Evolutionary conservation across 2,329 filamentous ascomycete genomes (phyloP).

Genomic region (Knufia fluminis): DNA sequence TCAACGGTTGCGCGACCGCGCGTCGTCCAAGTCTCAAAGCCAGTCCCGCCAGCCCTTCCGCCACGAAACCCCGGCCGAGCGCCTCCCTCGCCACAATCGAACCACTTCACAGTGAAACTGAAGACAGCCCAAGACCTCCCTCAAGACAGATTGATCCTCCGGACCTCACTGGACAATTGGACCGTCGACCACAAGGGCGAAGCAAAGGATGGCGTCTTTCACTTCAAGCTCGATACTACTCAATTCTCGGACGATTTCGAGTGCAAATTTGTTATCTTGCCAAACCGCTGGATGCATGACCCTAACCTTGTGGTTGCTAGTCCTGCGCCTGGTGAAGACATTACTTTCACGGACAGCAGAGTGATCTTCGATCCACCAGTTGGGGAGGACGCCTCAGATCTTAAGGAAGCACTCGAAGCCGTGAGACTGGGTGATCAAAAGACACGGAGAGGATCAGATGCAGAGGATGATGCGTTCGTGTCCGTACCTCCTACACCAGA

Average conservation of each 20-base stretch:
- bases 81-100: constrained; percentile 26
- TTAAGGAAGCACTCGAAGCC: background rate
- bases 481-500: constrained; percentile 18
- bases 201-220: constrained; percentile 2
- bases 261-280: constrained; percentile 9
- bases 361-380: background rate
- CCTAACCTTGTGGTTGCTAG: constrained; percentile 2
- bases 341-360: constrained; percentile 6
- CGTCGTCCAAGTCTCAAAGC: constrained; percentile 76
- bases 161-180: constrained; percentile 9
- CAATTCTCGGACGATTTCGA: constrained; percentile 7
- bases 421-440: background rate
- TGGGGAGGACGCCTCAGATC: background rate
- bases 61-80: constrained; percentile 54
- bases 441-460: constrained; percentile 8
- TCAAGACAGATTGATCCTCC: background rate
- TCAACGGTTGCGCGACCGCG: constrained; percentile 54
- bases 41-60: constrained; percentile 67
- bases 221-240: constrained; percentile 9
- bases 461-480: constrained; percentile 16
- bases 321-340: constrained; percentile 6
- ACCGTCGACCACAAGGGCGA: constrained; percentile 8
- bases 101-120: constrained; percentile 14
- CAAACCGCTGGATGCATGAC: constrained; percentile 8
- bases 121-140: constrained; percentile 8